A percentile compares a stretch with the other conserved stretches of the same genome.
These are phyloP conservation scores for Neurospora terricola DNA, from an alignment of 495 filamentous ascomycete species.

Conservation along the genomic window DNA sequence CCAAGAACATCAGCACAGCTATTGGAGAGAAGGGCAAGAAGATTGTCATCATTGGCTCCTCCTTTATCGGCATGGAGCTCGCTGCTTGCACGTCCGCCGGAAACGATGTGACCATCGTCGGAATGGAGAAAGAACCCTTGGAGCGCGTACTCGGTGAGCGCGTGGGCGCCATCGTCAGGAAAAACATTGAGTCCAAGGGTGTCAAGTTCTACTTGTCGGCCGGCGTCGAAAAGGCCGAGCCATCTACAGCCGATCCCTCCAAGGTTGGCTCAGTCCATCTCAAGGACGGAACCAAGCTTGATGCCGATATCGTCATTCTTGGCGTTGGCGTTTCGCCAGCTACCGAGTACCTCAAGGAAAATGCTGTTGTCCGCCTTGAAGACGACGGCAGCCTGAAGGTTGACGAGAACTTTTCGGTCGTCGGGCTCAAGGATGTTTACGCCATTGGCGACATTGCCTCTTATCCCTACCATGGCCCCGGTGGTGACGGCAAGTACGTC, in stretches of 20 bases:
- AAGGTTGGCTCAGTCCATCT: conserved; percentile 72
- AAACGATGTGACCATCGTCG: conserved; percentile 81
- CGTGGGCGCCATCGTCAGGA: conserved; percentile 72
- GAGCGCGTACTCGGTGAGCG: conserved; percentile 78
- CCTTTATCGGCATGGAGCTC: conserved; percentile 95
- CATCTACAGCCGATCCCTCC: conserved; percentile 50
- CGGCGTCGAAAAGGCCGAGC: conserved; percentile 67
- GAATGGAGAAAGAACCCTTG: conserved; percentile 78
- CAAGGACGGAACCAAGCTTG: conserved; percentile 76
- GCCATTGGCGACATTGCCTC: conserved; percentile 95
- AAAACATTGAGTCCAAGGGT: conserved; percentile 68
- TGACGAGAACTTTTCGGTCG: conserved; percentile 66
- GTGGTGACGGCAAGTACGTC: conserved; percentile 54
- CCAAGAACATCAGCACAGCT: conserved; percentile 62
- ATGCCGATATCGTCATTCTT: conserved; percentile 82
- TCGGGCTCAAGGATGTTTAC: conserved; percentile 68
- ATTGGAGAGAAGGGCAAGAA: conserved; percentile 74
- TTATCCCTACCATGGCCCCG: conserved; percentile 86
- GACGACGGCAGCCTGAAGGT: conserved; percentile 73
- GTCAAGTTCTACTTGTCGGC: conserved; percentile 79
- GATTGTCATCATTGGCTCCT: conserved; percentile 80
- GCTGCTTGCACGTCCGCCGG: conserved; percentile 64
- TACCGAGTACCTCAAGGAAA: conserved; percentile 75
- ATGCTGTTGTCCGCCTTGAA: conserved; percentile 53
- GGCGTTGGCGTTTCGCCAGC: conserved; percentile 83